Conservation (phyloP, 495 filamentous ascomycete genomes). For the Tuber melanosporum region DNA sequence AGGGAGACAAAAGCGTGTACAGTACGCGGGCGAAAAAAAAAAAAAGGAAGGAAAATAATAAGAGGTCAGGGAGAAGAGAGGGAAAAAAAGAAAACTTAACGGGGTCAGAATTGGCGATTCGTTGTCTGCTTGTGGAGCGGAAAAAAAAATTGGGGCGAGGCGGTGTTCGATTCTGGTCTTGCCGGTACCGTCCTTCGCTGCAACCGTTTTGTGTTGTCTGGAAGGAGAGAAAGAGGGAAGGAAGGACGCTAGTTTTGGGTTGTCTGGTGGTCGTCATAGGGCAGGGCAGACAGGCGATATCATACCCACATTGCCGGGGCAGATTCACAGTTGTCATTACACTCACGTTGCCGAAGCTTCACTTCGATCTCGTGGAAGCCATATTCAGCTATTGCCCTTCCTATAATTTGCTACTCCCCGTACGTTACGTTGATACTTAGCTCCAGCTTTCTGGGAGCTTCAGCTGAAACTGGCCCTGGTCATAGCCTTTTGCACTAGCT, state of each 20-base stretch:
- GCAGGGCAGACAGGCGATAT: background rate
- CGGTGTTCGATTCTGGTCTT: background rate
- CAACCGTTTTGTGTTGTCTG: conserved; percentile 4
- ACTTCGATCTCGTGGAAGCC: background rate
- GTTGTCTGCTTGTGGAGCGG: background rate
- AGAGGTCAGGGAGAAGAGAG: background rate
- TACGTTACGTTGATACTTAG: background rate
- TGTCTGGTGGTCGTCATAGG: background rate
- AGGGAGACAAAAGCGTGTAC: background rate
- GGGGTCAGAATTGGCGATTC: background rate
- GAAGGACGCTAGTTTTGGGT: background rate
- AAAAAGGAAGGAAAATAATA: background rate
- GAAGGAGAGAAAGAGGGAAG: background rate
- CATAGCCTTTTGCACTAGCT: background rate
- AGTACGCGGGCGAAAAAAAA: background rate
- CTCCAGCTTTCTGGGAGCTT: background rate
- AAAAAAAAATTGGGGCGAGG: background rate
- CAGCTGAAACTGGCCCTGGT: background rate
- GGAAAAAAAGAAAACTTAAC: background rate
- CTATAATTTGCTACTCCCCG: background rate
- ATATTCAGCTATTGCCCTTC: background rate
- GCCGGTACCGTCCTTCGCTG: background rate
- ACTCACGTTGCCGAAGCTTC: background rate
- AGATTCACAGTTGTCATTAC: background rate
- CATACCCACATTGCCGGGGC: background rate